Evolutionary conservation across 208 protist species (phyloP).

Genomic region (Acanthamoeba triangularis): DNA sequence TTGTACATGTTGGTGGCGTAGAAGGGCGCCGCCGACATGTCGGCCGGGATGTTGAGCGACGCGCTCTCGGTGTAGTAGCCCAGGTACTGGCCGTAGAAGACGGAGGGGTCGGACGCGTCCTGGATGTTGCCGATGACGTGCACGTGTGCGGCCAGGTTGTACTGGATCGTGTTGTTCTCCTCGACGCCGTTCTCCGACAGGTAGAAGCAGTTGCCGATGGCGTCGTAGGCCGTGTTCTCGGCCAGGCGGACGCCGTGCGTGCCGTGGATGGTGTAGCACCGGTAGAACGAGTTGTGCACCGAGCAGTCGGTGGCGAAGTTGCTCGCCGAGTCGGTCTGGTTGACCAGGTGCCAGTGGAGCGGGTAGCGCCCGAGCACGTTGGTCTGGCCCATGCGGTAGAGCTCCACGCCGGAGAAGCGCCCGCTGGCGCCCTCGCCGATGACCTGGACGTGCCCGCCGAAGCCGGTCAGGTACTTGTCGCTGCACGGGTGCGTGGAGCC

Average conservation of each 20-base stretch:
- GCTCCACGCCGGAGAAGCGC: constrained; percentile 82
- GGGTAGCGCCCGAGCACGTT: constrained; percentile 86
- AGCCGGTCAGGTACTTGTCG: constrained; percentile 64
- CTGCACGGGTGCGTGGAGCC: background rate
- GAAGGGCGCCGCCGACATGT: constrained; percentile 82
- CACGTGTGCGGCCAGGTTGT: constrained; percentile 88
- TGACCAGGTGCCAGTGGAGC: constrained; percentile 84
- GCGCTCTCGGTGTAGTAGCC: background rate
- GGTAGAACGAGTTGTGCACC: constrained; percentile 82
- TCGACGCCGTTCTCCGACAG: constrained; percentile 89
- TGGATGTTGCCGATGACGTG: constrained; percentile 75
- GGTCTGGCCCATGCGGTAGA: constrained; percentile 84
- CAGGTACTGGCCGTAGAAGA: constrained; percentile 12
- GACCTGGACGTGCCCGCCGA: constrained; percentile 86
- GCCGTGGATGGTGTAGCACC: constrained; percentile 87
- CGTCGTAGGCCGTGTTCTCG: constrained; percentile 88
- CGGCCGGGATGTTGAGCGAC: constrained; percentile 75
- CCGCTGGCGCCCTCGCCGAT: constrained; percentile 28
- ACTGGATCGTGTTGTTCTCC: constrained; percentile 87
- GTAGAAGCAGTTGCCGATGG: constrained; percentile 89
- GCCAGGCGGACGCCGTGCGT: constrained; percentile 83
- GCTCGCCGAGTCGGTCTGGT: background rate
- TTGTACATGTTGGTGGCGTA: constrained; percentile 89
- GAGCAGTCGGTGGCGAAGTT: constrained; percentile 81
- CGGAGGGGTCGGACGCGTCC: background rate